Evolutionary conservation across 2,329 filamentous ascomycete species (phyloP).

Genomic region (Neurospora sp.): DNA sequence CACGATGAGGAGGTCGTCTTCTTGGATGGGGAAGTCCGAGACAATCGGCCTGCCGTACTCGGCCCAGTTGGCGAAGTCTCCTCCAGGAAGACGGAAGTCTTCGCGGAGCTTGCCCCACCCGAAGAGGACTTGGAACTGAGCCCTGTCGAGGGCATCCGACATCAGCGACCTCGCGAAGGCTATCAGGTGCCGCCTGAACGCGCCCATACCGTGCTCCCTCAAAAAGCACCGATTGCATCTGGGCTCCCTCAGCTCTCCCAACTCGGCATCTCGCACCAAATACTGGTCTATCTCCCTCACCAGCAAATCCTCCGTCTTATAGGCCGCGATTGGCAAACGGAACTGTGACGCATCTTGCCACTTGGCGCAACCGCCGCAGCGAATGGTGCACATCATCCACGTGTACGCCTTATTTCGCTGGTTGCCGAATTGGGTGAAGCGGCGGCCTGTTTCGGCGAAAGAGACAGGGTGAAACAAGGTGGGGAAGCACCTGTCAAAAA

Average conservation of each 20-base stretch:
- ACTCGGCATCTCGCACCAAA: not conserved
- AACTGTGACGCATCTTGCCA: conserved; percentile 5
- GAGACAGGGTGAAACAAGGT: conserved; percentile 1
- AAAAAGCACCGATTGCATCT: not conserved
- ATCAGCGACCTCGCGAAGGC: not conserved
- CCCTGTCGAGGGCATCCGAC: not conserved
- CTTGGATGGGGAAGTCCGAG: not conserved
- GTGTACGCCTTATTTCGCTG: not conserved
- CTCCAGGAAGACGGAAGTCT: not conserved
- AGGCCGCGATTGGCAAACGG: not conserved
- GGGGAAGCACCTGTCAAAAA: conserved; percentile 1
- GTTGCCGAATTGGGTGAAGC: not conserved
- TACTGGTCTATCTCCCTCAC: not conserved
- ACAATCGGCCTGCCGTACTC: not conserved
- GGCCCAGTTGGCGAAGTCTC: not conserved
- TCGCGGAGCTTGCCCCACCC: not conserved
- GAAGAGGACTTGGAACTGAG: not conserved
- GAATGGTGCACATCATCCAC: not conserved
- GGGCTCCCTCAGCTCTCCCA: not conserved
- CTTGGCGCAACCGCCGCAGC: conserved; percentile 3
- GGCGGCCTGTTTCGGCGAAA: not conserved
- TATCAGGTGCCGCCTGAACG: not conserved
- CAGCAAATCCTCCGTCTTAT: not conserved
- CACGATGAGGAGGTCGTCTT: not conserved
- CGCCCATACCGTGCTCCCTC: not conserved